Evolutionary conservation across 257 asterid species (phyloP).

Genomic region (Fraxinus pennsylvanica): DNA sequence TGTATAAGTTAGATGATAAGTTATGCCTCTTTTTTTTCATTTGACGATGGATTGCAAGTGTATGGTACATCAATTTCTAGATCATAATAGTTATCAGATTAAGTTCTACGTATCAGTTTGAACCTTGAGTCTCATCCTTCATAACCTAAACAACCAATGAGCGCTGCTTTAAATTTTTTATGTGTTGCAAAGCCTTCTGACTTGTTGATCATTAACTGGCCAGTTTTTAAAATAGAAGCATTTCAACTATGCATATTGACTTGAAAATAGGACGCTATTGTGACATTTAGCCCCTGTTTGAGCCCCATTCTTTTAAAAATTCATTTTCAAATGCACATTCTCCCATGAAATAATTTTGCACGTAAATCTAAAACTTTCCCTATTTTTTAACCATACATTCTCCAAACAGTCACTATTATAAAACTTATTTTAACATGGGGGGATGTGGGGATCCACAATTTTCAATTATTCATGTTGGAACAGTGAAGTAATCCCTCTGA

Average conservation of each 20-base stretch:
- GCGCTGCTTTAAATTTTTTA: neutral
- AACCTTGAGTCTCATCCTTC: neutral
- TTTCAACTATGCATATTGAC: neutral
- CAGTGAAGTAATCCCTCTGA: no score
- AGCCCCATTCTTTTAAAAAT: no score
- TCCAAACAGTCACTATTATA: no score
- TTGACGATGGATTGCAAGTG: conserved; percentile 8
- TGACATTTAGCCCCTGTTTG: neutral
- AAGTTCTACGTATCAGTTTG: conserved; percentile 4
- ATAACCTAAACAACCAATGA: neutral
- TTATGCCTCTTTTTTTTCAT: neutral
- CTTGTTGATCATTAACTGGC: neutral
- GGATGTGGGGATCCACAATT: no score
- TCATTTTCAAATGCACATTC: no score
- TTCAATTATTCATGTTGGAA: neutral
- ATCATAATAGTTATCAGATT: neutral
- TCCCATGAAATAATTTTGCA: no score
- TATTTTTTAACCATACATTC: no score
- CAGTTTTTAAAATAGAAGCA: neutral
- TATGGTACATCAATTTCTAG: neutral
- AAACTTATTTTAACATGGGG: no score
- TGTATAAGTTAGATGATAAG: neutral
- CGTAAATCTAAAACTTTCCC: no score
- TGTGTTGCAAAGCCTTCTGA: conserved; percentile 4
- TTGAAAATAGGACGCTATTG: conserved; percentile 3